These are phyloP conservation scores for Solanum habrochaites DNA, from an alignment of 257 asterid genomes.

Conservation along the genomic window DNA sequence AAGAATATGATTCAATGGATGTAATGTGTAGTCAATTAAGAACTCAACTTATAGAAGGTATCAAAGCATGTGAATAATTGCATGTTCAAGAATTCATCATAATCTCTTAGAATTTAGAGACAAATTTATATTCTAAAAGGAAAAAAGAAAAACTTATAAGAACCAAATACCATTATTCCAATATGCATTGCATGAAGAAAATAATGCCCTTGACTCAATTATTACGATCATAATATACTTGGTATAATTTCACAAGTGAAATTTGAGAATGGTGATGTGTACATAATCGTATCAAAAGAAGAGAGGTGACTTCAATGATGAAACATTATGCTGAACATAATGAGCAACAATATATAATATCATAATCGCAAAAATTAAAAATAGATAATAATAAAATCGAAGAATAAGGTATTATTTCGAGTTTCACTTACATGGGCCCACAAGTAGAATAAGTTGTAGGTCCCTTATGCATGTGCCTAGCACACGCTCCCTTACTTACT, in stretches of 20 bases:
- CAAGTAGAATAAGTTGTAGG: background rate
- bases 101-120: background rate
- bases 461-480: background rate
- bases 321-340: background rate
- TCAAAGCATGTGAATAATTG: background rate
- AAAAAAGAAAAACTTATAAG: background rate
- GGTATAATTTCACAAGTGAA: fast-evolving
- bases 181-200: background rate
- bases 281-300: background rate
- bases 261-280: fast-evolving
- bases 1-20: background rate
- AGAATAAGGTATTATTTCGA: background rate
- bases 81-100: background rate
- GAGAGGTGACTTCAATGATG: background rate
- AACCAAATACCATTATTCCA: background rate
- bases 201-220: background rate
- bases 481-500: background rate
- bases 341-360: background rate
- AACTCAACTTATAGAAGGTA: background rate
- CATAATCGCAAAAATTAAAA: background rate
- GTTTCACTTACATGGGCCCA: background rate
- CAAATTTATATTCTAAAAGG: background rate
- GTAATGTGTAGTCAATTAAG: background rate
- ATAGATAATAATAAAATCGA: background rate
- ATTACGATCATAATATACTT: background rate